phyloP scores from a whole-genome alignment of 2,329 filamentous ascomycete genomes.

The Colletotrichum plurivorum region DNA sequence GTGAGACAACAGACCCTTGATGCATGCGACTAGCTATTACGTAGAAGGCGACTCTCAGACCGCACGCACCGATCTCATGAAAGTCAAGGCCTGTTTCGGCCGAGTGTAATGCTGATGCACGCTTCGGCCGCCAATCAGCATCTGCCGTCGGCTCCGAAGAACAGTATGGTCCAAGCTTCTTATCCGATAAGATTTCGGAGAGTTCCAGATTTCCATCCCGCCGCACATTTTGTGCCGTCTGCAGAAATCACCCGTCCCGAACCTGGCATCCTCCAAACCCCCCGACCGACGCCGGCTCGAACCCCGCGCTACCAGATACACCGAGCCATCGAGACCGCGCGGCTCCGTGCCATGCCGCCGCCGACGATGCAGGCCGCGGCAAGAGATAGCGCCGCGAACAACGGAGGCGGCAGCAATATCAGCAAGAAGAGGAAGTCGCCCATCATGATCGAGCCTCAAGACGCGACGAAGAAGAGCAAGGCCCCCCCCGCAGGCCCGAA shows the following conservation, averaged over 20 bases:
- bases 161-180: slow-evolving; percentile 29
- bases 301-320: not conserved
- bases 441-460: slow-evolving; percentile 15
- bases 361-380: slow-evolving; percentile 16
- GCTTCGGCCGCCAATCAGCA: too few relatives aligned
- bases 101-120: too few relatives aligned
- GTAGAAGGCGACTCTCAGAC: too few relatives aligned
- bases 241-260: not conserved
- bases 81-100: too few relatives aligned
- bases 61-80: too few relatives aligned
- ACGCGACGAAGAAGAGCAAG: slow-evolving; percentile 32
- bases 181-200: slow-evolving; percentile 31
- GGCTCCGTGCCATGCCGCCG: slow-evolving; percentile 9
- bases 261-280: not conserved
- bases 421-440: slow-evolving; percentile 35
- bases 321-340: slow-evolving; percentile 8
- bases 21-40: too few relatives aligned
- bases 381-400: not conserved
- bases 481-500: slow-evolving; percentile 29
- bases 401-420: slow-evolving; percentile 1
- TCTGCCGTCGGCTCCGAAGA: slow-evolving; percentile 22
- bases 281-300: too few relatives aligned
- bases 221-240: slow-evolving; percentile 7
- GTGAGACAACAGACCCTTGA: not conserved
- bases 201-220: slow-evolving; percentile 16